Percentiles rank a stretch among this genome's conserved stretches.
These are phyloP conservation scores for Vitis rotundifolia DNA, from an alignment of 164 flowering plant species.

Conservation along the genomic window DNA sequence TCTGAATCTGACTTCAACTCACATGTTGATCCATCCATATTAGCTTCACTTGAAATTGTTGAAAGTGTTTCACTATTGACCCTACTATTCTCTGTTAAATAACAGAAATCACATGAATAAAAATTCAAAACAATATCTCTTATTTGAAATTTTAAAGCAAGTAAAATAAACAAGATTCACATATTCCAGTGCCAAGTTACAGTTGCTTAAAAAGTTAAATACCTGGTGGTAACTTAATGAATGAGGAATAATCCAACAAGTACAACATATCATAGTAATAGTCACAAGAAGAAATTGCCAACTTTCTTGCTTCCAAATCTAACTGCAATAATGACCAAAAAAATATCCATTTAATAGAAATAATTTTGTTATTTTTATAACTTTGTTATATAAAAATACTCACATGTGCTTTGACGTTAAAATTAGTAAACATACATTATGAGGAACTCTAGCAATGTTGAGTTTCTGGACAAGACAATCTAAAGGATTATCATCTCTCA, in stretches of 20 bases:
- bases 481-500: conserved; percentile 58
- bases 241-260: conserved; percentile 41
- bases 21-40: conserved; percentile 6
- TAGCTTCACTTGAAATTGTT: conserved; percentile 35
- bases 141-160: neutral
- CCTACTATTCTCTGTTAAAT: conserved; percentile 16
- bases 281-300: conserved; percentile 36
- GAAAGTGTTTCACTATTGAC: conserved; percentile 33
- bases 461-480: conserved; percentile 59
- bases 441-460: conserved; percentile 31
- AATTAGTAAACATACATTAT: conserved; percentile 32
- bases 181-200: neutral
- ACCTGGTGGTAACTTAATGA: conserved; percentile 37
- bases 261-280: conserved; percentile 63
- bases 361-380: neutral
- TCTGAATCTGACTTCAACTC: conserved; percentile 17
- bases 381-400: neutral
- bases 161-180: neutral
- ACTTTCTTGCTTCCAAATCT: conserved; percentile 28
- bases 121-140: neutral
- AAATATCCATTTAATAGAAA: neutral
- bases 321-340: conserved; percentile 29
- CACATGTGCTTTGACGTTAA: too few relatives aligned
- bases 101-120: neutral
- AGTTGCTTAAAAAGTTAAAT: neutral